These are phyloP conservation scores for Thielaviopsis ethacetica DNA, from an alignment of 2,329 filamentous ascomycete genomes.

Conservation along the genomic window DNA sequence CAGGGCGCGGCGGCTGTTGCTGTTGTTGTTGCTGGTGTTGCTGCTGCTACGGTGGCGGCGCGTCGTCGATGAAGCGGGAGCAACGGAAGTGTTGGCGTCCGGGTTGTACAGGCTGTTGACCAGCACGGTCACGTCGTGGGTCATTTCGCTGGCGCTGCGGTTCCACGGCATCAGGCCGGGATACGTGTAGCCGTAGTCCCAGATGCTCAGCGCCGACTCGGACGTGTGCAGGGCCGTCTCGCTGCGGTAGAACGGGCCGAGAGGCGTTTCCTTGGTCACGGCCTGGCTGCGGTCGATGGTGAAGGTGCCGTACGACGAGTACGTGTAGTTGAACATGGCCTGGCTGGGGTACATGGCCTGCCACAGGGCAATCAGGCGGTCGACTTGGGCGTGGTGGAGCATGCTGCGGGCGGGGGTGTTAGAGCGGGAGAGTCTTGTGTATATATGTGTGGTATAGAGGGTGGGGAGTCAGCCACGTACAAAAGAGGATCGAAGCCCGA, in stretches of 20 bases:
- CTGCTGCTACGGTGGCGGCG: not conserved
- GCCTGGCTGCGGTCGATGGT: constrained; percentile 23
- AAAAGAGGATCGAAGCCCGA: constrained; percentile 31
- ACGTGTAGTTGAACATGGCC: constrained; percentile 21
- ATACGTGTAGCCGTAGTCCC: constrained; percentile 25
- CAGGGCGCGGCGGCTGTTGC: not conserved
- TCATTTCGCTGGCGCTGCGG: constrained; percentile 19
- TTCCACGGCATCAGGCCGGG: constrained; percentile 21
- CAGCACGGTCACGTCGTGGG: constrained; percentile 17
- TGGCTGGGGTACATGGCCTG: constrained; percentile 25
- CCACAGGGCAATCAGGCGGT: constrained; percentile 46
- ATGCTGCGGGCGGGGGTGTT: constrained; percentile 18
- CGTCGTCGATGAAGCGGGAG: not conserved
- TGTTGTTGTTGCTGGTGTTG: not conserved
- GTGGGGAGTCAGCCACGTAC: constrained; percentile 16
- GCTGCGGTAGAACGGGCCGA: constrained; percentile 33
- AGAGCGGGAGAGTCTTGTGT: not conserved
- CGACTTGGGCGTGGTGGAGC: constrained; percentile 41
- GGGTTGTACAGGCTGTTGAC: constrained; percentile 21
- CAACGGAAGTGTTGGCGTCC: not conserved
- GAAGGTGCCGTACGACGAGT: constrained; percentile 23
- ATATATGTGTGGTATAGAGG: not conserved
- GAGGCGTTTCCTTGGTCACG: constrained; percentile 27
- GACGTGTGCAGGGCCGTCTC: constrained; percentile 27
- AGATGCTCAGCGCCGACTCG: constrained; percentile 19